Base-by-base conservation (phyloP, 2,329 filamentous ascomycete species). In the Zalaria sp. region DNA sequence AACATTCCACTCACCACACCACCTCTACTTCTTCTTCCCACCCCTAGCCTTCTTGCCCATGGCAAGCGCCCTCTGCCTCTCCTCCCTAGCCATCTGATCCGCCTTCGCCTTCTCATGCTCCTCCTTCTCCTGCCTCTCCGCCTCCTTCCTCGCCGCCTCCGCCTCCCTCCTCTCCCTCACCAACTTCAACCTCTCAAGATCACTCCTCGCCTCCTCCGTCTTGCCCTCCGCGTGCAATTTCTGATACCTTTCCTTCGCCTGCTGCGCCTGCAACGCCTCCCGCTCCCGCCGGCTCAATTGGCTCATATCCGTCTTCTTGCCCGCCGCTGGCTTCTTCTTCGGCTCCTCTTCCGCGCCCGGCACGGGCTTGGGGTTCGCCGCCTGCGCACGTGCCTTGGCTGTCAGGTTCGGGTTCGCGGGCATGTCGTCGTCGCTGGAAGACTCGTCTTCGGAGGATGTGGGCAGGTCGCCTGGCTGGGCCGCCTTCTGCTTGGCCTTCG, bases 201-300 rank as follows among this genome's bases (percentile, higher is more conserved):
- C 91, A 4, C 84, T 81, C 60, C 85, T 82, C 38, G 89, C 88
- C 71, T 95, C 84, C 46, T 98, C 91, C 36, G 91, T 96, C 77
- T 96, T 96, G 55, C 89, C 89, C 57, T 87, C 83, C 43, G 87
- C 84, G 56, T 95, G 89, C 53, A 95, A 63, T 66, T 93, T 93
- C 69, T 86, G 76, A 58, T 94, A 95, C 51, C 79, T 75, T 69
- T 94, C 88, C 61, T 87, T 88, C 27, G 85, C 86, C 59, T 89
- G 83, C 48, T 82, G 80, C 1, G 88, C 88, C 65, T 94, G 83
- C 29, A 91, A 57, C 2, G 88, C 83, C 67, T 96, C 81, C 18
- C 79, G 67, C 66, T 84, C 81, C 27, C 77, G 71, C 39, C 81
- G 70, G 32, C 74, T 79, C 37, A 84, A 63, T 57, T 82, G 75